Percentiles rank a stretch among this genome's conserved stretches.
Conservation (phyloP, 2,329 filamentous ascomycete genomes). For the Monosporascus sp. region DNA sequence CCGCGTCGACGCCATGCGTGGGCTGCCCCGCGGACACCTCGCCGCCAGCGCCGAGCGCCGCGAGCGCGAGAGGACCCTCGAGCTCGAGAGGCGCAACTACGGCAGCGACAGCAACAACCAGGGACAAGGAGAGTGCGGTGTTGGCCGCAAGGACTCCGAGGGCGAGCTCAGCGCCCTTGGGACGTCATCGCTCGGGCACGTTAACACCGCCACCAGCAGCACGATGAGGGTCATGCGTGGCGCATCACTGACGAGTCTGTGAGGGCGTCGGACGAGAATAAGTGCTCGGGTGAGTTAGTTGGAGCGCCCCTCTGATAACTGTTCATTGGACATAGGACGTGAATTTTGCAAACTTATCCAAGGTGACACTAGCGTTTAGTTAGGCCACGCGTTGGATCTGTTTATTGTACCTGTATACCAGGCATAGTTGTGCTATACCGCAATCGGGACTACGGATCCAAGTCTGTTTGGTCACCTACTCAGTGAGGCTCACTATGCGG, state of each 20-base stretch:
- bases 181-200: conserved; percentile 1
- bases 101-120: not conserved
- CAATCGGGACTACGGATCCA: no score
- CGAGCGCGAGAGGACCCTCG: conserved; percentile 20
- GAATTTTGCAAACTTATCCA: not conserved
- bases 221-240: conserved; percentile 20
- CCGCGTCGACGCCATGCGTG: conserved; percentile 11
- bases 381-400: no score
- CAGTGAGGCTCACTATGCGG: no score
- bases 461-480: no score
- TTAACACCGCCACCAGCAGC: conserved; percentile 6
- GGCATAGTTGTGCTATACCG: no score
- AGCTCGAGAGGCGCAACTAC: conserved; percentile 15
- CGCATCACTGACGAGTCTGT: conserved; percentile 13
- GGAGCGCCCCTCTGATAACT: not conserved
- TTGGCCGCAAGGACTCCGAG: conserved; percentile 9
- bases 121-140: not conserved
- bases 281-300: no score
- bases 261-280: not conserved
- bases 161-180: conserved; percentile 10
- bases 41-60: conserved; percentile 20
- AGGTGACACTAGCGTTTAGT: no score
- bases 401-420: no score
- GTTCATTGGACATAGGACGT: not conserved
- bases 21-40: conserved; percentile 21